Conservation (phyloP, 1,284 basidiomycete genomes). For the Ceratobasidium sp. region DNA sequence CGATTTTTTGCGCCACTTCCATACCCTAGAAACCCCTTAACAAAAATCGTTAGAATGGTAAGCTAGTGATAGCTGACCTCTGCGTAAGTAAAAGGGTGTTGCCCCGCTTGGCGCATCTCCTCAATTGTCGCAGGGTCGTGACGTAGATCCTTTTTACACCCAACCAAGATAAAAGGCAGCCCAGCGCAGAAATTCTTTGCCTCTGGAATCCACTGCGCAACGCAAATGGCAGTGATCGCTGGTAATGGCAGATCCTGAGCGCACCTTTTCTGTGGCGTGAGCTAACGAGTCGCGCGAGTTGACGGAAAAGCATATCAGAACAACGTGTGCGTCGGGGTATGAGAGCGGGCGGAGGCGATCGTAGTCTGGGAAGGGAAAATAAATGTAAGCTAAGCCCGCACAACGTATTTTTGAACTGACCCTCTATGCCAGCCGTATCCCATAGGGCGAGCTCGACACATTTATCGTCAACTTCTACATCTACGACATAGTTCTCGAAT, state of each 20-base stretch:
- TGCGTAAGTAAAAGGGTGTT: too few relatives aligned
- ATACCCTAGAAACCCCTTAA: too few relatives aligned
- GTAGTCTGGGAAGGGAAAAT: constrained; percentile 64
- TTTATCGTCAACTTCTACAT: constrained; percentile 92
- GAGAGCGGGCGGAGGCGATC: constrained; percentile 92
- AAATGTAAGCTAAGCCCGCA: background rate
- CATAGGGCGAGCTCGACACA: constrained; percentile 93
- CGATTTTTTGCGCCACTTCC: too few relatives aligned
- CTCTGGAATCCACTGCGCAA: too few relatives aligned
- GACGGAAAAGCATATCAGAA: constrained; percentile 93
- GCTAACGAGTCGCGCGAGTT: constrained; percentile 93
- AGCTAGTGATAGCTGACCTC: too few relatives aligned
- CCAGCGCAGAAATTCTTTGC: too few relatives aligned
- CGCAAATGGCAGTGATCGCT: too few relatives aligned
- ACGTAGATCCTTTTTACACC: too few relatives aligned
- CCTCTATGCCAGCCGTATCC: constrained; percentile 96
- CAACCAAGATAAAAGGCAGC: too few relatives aligned
- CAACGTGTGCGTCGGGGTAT: constrained; percentile 93
- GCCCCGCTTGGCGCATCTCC: too few relatives aligned
- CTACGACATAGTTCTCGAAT: constrained; percentile 91
- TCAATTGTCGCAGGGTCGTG: too few relatives aligned
- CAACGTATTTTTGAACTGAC: constrained; percentile 53
- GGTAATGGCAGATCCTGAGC: constrained; percentile 52
- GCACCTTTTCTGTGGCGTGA: constrained; percentile 95
- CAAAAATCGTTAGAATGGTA: too few relatives aligned